phyloP scores from a whole-genome alignment of 2,329 filamentous ascomycete species.

The Chrysosporium queenslandicum region DNA sequence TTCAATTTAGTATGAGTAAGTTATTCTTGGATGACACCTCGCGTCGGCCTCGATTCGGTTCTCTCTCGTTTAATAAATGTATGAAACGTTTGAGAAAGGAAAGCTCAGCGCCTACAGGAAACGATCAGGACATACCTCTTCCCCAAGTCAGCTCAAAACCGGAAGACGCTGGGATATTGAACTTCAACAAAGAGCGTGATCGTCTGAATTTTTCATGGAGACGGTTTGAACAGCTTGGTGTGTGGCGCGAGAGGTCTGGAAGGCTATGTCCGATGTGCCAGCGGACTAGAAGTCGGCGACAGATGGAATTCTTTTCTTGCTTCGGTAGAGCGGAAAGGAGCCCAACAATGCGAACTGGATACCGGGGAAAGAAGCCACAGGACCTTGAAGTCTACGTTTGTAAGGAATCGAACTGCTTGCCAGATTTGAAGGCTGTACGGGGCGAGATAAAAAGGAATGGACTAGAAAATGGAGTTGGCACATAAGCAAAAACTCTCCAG shows the following conservation, averaged over 20 bases:
- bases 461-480: neutral
- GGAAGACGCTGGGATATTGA: neutral
- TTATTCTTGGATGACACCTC: neutral
- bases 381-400: neutral
- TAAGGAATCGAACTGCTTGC: neutral
- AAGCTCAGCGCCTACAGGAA: neutral
- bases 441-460: neutral
- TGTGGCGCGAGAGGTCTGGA: neutral
- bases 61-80: neutral
- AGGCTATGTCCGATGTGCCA: neutral
- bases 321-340: neutral
- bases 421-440: neutral
- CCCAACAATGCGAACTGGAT: neutral
- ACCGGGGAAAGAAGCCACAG: conserved; percentile 1
- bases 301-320: neutral
- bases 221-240: neutral
- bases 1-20: neutral
- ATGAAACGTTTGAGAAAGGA: neutral
- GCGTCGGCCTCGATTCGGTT: neutral
- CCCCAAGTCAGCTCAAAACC: neutral
- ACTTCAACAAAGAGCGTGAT: neutral
- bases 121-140: too few relatives aligned
- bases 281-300: neutral
- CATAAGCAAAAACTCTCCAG: neutral
- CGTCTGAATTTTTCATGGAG: conserved; percentile 7